A percentile compares a stretch with the other conserved stretches of the same genome.
Conservation (phyloP, 805 yeast species). For the Candida multigemmis region DNA sequence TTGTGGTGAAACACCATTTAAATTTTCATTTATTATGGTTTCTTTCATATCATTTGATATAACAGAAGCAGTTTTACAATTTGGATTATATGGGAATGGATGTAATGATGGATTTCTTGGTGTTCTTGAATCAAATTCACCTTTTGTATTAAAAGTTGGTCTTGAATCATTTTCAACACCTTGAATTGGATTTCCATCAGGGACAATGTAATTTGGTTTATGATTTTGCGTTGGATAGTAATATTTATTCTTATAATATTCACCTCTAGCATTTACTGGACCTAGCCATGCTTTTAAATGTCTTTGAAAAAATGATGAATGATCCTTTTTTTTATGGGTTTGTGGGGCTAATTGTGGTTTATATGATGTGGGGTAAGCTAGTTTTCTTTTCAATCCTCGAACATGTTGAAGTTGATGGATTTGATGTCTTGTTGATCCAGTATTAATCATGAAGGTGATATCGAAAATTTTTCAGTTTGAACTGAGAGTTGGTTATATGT, state of each 20-base stretch:
- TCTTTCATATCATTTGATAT: slow-evolving; percentile 52
- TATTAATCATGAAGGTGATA: no score
- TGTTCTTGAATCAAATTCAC: slow-evolving; percentile 7
- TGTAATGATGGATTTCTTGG: slow-evolving; percentile 34
- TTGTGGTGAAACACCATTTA: slow-evolving; percentile 50
- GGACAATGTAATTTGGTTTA: slow-evolving; percentile 62
- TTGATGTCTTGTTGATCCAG: no score
- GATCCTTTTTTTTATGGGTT: slow-evolving; percentile 28
- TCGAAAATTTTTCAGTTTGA: no score
- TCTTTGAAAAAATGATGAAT: slow-evolving; percentile 46
- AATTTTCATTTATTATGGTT: slow-evolving; percentile 49
- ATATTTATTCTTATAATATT: slow-evolving; percentile 69
- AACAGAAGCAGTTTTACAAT: slow-evolving; percentile 57
- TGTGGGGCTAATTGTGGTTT: slow-evolving; percentile 20
- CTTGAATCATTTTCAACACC: slow-evolving; percentile 1
- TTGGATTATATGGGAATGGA: slow-evolving; percentile 77
- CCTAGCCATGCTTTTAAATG: slow-evolving; percentile 73
- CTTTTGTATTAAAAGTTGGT: slow-evolving; percentile 1
- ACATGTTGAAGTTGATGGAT: slow-evolving; percentile 2
- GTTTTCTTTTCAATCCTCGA: slow-evolving; percentile 9
- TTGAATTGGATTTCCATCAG: slow-evolving; percentile 33
- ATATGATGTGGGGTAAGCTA: slow-evolving; percentile 26
- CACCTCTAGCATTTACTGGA: slow-evolving; percentile 76
- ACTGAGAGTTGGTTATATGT: no score
- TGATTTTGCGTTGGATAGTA: slow-evolving; percentile 59